Conservation (phyloP, 1,284 basidiomycete genomes). For the Cystobasidiaceae sp. region DNA sequence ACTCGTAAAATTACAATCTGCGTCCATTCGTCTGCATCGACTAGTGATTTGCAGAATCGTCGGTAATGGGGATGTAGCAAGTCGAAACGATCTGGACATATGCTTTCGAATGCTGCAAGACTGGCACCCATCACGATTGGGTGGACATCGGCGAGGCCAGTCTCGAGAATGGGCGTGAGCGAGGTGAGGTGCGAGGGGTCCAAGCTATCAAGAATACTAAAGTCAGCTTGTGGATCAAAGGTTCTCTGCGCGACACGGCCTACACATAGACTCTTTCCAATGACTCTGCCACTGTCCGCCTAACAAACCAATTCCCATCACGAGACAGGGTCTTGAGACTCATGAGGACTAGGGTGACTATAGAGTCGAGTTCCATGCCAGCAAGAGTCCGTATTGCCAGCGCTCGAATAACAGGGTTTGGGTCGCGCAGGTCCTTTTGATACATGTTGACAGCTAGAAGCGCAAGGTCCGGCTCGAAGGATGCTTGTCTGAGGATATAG, state of each 20-base stretch:
- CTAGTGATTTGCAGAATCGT: conserved; percentile 71
- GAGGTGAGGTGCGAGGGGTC: conserved; percentile 28
- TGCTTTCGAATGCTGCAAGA: conserved; percentile 72
- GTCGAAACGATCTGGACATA: conserved; percentile 76
- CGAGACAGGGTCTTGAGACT: conserved; percentile 36
- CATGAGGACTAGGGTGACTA: conserved; percentile 43
- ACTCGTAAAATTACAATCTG: conserved; percentile 76
- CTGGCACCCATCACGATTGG: conserved; percentile 84
- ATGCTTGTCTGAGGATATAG: conserved; percentile 87
- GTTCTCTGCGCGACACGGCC: not conserved
- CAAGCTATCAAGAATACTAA: not conserved
- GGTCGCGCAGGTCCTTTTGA: conserved; percentile 89
- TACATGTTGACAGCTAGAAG: conserved; percentile 97
- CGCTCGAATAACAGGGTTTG: conserved; percentile 67
- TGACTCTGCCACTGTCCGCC: conserved; percentile 39
- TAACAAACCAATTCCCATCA: conserved; percentile 43
- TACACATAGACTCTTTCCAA: conserved; percentile 29
- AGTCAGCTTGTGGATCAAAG: not conserved
- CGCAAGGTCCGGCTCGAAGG: conserved; percentile 87
- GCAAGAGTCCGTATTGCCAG: conserved; percentile 41
- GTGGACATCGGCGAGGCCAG: conserved; percentile 53
- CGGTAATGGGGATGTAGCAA: conserved; percentile 85
- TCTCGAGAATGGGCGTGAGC: conserved; percentile 24
- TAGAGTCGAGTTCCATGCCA: conserved; percentile 40
- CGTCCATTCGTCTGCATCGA: conserved; percentile 95